Evolutionary conservation across 169 alveolate genomes (phyloP).

Genomic region (Plasmodium chabaudi): DNA sequence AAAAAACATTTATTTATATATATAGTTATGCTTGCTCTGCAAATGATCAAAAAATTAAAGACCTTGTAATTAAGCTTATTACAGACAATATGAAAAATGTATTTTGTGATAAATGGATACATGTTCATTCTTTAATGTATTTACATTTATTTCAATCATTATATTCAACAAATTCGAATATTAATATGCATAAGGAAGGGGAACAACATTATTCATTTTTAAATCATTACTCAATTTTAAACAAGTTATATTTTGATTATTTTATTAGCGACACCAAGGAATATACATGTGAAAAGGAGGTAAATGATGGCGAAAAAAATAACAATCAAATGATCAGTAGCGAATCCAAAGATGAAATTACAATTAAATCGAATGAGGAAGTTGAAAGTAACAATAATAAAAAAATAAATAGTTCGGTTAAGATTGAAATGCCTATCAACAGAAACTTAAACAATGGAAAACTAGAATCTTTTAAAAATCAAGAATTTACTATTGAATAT

Average conservation of each 20-base stretch:
- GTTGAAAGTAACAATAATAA: not conserved
- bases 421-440: not conserved
- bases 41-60: slow-evolving; percentile 58
- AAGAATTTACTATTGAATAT: slow-evolving; percentile 44
- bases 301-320: not conserved
- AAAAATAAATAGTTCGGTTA: not conserved
- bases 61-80: slow-evolving; percentile 40
- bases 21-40: slow-evolving; percentile 53
- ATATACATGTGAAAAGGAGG: not conserved
- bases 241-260: slow-evolving; percentile 54
- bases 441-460: not conserved
- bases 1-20: slow-evolving; percentile 47
- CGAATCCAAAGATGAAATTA: not conserved
- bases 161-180: slow-evolving; percentile 9
- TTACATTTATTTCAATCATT: slow-evolving; percentile 49
- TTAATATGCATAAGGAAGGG: not conserved
- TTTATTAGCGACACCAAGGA: slow-evolving; percentile 7
- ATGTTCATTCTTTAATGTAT: slow-evolving; percentile 47
- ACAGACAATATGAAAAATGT: slow-evolving; percentile 54
- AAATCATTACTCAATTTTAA: slow-evolving; percentile 43
- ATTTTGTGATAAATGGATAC: slow-evolving; percentile 31
- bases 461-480: slow-evolving; percentile 18
- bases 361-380: not conserved
- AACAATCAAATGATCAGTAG: not conserved
- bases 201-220: slow-evolving; percentile 30